These are phyloP conservation scores for Phytopythium vexans DNA, from an alignment of 352 stramenopile species.

Conservation along the genomic window DNA sequence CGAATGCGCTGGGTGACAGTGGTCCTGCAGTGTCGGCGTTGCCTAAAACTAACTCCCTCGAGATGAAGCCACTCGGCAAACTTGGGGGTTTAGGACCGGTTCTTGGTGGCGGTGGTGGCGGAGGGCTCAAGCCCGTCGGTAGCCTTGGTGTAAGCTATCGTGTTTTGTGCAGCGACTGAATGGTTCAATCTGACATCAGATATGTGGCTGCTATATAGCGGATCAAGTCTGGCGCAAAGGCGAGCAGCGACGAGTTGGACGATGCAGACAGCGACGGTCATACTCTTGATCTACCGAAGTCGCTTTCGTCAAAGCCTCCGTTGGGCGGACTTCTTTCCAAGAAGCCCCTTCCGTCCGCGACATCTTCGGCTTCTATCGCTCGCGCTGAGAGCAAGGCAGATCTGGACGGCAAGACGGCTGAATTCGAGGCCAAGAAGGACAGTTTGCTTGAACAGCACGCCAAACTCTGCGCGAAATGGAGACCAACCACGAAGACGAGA, in stretches of 20 bases:
- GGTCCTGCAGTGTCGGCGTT: conserved; percentile 23
- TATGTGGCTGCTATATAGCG: not conserved
- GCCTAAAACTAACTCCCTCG: conserved; percentile 33
- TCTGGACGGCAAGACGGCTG: conserved; percentile 19
- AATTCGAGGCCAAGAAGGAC: conserved; percentile 56
- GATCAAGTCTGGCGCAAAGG: conserved; percentile 19
- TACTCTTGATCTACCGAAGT: conserved; percentile 11
- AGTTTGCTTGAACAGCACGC: conserved; percentile 39
- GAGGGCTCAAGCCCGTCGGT: conserved; percentile 35
- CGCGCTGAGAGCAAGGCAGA: conserved; percentile 36
- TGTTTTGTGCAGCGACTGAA: not conserved
- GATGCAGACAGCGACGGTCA: conserved; percentile 14
- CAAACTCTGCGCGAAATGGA: conserved; percentile 30
- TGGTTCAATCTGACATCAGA: not conserved
- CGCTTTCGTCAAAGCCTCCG: conserved; percentile 44
- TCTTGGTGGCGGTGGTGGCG: conserved; percentile 15
- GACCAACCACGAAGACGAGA: conserved; percentile 27
- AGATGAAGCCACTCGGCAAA: conserved; percentile 71
- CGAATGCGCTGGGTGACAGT: conserved; percentile 30
- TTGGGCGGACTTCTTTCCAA: conserved; percentile 43
- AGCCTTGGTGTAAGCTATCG: conserved; percentile 45
- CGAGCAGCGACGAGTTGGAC: conserved; percentile 37
- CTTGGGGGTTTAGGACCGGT: conserved; percentile 23
- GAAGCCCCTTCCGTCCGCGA: conserved; percentile 36
- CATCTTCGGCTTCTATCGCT: conserved; percentile 9